Evolutionary conservation across 140 eudicot species (phyloP), one percentile per base, ranked within the genome.

Genomic region (Cichorium intybus): DNA sequence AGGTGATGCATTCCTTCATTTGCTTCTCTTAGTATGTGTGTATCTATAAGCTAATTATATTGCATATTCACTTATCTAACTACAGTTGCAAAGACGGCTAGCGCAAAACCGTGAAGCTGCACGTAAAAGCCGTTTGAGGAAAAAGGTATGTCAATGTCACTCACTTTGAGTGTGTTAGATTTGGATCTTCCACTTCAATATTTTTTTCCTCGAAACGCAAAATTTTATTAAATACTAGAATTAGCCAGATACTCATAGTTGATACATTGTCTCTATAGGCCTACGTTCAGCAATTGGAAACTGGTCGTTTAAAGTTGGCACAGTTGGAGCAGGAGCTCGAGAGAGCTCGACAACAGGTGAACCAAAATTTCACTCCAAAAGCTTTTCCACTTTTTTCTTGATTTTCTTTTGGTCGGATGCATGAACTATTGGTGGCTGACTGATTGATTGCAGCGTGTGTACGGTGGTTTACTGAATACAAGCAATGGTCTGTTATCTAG

Each of bases 21-120:
- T 8, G 20, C 4, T 26, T 68, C 11, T 65, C 0, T 31, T 52
- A 28, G 17, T 29, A 20, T 9, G 20, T 6, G 15, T 10, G 11
- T 51, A 7, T 17, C 64, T 21, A n/a, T 39, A 37, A 45, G 51
- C 28, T 64, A 65, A 46, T 7, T 23, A 5, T 15, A 22, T 49
- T 6, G 35, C 41, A 10, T 14, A 4, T 23, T 17, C 59, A n/a
- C 34, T 15, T 33, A 12, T 63, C 4, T n/a, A 52, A 24, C 50
- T 58, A 56, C 79, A 94, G 99, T 80, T 80, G 64, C 94, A 84
- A 78, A 73, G 99, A 72, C 95, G 99, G 27, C 64, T 94, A 71
- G 99, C 95, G 28, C 99, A 94, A 79, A 94, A 94, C 61, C 95
- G 99, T 33, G 99, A 94, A 80, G 99, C 99, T 69, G 99, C 99